Conservation (phyloP, 768 basidiomycete genomes). For the Cystofilobasidium bisporidii region DNA sequence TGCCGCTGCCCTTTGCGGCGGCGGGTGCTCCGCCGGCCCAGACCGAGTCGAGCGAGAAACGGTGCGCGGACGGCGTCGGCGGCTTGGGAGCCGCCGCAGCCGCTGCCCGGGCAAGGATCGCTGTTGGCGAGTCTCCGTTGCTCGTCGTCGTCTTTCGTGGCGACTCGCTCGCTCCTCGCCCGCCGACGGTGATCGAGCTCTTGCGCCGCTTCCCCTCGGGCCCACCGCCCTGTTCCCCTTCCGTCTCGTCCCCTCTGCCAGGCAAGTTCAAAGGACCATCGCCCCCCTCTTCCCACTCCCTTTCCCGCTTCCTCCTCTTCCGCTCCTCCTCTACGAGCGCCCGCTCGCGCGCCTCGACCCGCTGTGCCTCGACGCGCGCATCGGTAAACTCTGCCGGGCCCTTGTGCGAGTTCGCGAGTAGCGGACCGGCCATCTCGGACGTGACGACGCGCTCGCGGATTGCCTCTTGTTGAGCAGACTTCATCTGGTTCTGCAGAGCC, state of each 20-base stretch:
- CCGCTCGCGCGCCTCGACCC: slow-evolving; percentile 17
- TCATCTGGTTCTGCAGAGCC: slow-evolving; percentile 12
- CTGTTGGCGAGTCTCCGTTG: background rate
- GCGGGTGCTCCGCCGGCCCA: background rate
- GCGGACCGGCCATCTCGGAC: background rate
- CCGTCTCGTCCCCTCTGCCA: no score
- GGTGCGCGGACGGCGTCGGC: background rate
- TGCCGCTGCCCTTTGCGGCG: no score
- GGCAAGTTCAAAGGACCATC: no score
- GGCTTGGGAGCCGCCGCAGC: background rate
- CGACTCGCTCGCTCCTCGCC: no score
- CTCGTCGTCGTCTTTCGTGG: no score
- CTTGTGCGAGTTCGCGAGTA: slow-evolving; percentile 22
- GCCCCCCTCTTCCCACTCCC: background rate
- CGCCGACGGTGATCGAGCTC: background rate
- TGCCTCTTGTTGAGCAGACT: slow-evolving; percentile 1
- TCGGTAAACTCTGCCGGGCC: slow-evolving; percentile 18
- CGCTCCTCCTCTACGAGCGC: slow-evolving; percentile 17
- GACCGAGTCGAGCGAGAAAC: slow-evolving; percentile 9
- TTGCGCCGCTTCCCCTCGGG: background rate
- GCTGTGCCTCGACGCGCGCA: slow-evolving; percentile 8
- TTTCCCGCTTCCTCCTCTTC: slow-evolving; percentile 12
- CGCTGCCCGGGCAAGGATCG: background rate
- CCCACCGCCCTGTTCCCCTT: no score
- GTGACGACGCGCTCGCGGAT: slow-evolving; percentile 9